Percentiles rank a stretch among this genome's conserved stretches.
Conservation (phyloP, 176 grass and related monocot genomes). For the Juncus effusus region DNA sequence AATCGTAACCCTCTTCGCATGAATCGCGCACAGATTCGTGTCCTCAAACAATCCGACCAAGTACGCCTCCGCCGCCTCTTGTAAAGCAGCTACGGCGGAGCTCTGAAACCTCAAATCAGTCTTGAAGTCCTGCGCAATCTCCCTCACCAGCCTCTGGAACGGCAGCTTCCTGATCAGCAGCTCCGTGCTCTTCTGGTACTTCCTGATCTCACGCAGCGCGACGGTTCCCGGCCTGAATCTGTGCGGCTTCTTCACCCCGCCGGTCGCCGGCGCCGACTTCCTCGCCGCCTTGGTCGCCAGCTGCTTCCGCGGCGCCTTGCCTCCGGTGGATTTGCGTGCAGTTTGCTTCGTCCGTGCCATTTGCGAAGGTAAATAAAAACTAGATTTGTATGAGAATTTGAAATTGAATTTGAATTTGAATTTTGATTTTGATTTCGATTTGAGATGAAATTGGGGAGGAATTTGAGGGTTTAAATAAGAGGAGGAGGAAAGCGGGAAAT, state of each 20-base stretch:
- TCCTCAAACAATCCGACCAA: constrained; percentile 30
- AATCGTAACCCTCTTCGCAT: constrained; percentile 34
- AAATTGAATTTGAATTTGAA: neutral
- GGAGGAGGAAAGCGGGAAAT: constrained; percentile 11
- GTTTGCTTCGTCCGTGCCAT: constrained; percentile 35
- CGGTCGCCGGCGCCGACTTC: constrained; percentile 27
- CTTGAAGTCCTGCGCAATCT: constrained; percentile 33
- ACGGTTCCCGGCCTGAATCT: constrained; percentile 27
- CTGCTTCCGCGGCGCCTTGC: constrained; percentile 30
- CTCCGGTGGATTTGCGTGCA: constrained; percentile 26
- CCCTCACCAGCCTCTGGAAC: constrained; percentile 25
- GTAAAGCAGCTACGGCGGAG: constrained; percentile 20
- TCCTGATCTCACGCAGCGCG: constrained; percentile 29
- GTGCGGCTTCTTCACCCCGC: constrained; percentile 31
- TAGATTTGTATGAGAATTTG: neutral
- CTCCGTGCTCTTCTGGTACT: constrained; percentile 35
- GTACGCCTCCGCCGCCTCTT: constrained; percentile 35
- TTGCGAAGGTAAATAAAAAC: neutral
- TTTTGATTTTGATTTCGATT: neutral
- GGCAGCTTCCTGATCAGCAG: constrained; percentile 24
- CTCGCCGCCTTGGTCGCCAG: constrained; percentile 30
- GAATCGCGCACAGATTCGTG: constrained; percentile 31
- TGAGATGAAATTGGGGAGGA: neutral
- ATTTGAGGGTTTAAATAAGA: neutral
- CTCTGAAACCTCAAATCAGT: constrained; percentile 32